phyloP scores from a whole-genome alignment of 2,329 filamentous ascomycete species.

The Monilinia polystroma region DNA sequence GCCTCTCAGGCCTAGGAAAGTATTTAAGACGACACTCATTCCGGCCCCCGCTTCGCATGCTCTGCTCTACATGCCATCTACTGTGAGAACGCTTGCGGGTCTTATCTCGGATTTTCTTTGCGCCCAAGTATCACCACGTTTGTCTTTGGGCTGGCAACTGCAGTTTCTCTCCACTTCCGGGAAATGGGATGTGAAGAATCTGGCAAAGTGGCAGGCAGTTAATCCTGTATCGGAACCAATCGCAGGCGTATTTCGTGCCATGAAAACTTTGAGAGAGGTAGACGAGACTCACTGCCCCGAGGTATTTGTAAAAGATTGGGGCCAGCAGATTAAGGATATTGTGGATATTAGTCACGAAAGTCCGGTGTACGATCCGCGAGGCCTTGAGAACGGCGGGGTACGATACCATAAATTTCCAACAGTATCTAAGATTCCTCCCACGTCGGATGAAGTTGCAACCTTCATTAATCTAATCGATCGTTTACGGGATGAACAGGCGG shows the following conservation, averaged over 20 bases:
- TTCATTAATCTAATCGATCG: slow-evolving; percentile 60
- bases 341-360: slow-evolving; percentile 90
- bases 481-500: slow-evolving; percentile 56
- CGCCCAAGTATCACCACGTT: slow-evolving; percentile 69
- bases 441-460: slow-evolving; percentile 49
- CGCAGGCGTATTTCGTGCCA: slow-evolving; percentile 75
- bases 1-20: slow-evolving; percentile 49
- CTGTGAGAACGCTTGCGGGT: slow-evolving; percentile 73
- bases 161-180: slow-evolving; percentile 84
- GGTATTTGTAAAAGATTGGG: slow-evolving; percentile 68
- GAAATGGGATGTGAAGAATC: slow-evolving; percentile 98
- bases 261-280: slow-evolving; percentile 90
- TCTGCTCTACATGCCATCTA: slow-evolving; percentile 75
- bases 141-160: slow-evolving; percentile 87
- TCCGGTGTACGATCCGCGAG: slow-evolving; percentile 80
- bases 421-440: slow-evolving; percentile 84
- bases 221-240: slow-evolving; percentile 76
- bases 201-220: slow-evolving; percentile 85
- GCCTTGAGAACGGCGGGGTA: slow-evolving; percentile 64
- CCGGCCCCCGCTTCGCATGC: slow-evolving; percentile 79
- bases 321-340: slow-evolving; percentile 66
- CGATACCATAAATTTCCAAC: slow-evolving; percentile 86
- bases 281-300: slow-evolving; percentile 78
- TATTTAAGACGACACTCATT: slow-evolving; percentile 68
- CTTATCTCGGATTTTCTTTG: slow-evolving; percentile 81